These are phyloP conservation scores for Lentinula aciculospora DNA, from an alignment of 768 basidiomycete species.

Conservation along the genomic window DNA sequence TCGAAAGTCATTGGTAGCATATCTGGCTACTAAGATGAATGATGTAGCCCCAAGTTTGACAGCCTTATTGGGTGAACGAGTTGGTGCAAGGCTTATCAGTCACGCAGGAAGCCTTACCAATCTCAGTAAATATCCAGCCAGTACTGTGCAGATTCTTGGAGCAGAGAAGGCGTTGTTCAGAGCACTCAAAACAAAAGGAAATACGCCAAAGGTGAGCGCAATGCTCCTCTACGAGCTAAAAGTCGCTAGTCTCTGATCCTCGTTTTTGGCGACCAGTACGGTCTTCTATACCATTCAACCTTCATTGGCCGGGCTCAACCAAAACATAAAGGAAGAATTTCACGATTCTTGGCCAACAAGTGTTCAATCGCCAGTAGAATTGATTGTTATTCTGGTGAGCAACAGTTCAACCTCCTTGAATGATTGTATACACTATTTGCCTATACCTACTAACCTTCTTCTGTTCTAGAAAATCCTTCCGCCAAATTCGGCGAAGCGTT, in stretches of 20 bases:
- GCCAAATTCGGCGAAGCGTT: conserved; percentile 95
- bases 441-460: neutral
- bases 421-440: neutral
- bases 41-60: conserved; percentile 91
- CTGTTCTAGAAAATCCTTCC: conserved; percentile 69
- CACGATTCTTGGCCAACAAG: conserved; percentile 98
- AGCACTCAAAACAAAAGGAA: conserved; percentile 97
- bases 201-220: conserved; percentile 82
- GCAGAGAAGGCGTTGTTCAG: conserved; percentile 98
- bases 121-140: conserved; percentile 96
- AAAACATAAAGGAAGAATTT: conserved; percentile 96
- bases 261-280: conserved; percentile 56
- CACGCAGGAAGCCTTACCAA: conserved; percentile 97
- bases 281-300: conserved; percentile 93
- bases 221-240: neutral
- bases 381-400: conserved; percentile 85
- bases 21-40: conserved; percentile 97
- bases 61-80: conserved; percentile 85
- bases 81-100: conserved; percentile 88
- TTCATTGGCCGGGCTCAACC: conserved; percentile 95
- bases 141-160: conserved; percentile 96
- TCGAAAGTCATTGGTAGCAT: conserved; percentile 82
- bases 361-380: conserved; percentile 96
- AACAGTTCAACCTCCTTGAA: neutral
- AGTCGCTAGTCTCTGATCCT: neutral